Conservation (phyloP, 768 basidiomycete species). For the Lactarius pseudohatsudake region DNA sequence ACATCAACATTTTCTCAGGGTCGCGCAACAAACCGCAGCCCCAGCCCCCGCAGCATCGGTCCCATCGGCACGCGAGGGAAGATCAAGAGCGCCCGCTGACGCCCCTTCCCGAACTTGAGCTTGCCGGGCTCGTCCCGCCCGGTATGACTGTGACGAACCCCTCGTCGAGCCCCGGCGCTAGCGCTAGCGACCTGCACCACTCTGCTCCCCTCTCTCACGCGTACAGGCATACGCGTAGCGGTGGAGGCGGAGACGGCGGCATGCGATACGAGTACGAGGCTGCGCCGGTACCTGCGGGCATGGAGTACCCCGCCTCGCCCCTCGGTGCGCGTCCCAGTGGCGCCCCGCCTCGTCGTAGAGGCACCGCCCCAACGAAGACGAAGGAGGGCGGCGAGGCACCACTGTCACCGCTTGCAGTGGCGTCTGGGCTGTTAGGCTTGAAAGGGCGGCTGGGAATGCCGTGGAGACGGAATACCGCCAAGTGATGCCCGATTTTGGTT, state of each 20-base stretch:
- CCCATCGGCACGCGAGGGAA: not conserved
- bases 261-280: slow-evolving; percentile 19
- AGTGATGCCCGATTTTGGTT: slow-evolving; percentile 1
- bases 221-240: slow-evolving; percentile 3
- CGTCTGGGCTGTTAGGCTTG: slow-evolving; percentile 12
- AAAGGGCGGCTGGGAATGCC: slow-evolving; percentile 12
- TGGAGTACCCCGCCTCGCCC: slow-evolving; percentile 27
- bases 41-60: not conserved
- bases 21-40: slow-evolving; percentile 13
- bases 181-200: not conserved
- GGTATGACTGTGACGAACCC: slow-evolving; percentile 3
- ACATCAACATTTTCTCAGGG: not conserved
- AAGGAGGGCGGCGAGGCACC: not conserved
- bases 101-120: slow-evolving; percentile 17
- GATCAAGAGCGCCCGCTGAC: slow-evolving; percentile 7
- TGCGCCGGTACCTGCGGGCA: slow-evolving; percentile 22
- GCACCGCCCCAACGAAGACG: not conserved
- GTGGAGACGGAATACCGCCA: slow-evolving; percentile 24
- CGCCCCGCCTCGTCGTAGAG: not conserved
- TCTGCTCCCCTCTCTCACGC: not conserved
- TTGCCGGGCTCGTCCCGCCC: slow-evolving; percentile 4
- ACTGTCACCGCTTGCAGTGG: slow-evolving; percentile 5
- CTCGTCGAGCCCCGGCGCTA: not conserved
- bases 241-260: not conserved
- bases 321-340: not conserved